Evolutionary conservation across 371 early-diverging fungal genomes (phyloP), one percentile per base, ranked within the genome.

Genomic region (Zopfochytrium polystomum): DNA sequence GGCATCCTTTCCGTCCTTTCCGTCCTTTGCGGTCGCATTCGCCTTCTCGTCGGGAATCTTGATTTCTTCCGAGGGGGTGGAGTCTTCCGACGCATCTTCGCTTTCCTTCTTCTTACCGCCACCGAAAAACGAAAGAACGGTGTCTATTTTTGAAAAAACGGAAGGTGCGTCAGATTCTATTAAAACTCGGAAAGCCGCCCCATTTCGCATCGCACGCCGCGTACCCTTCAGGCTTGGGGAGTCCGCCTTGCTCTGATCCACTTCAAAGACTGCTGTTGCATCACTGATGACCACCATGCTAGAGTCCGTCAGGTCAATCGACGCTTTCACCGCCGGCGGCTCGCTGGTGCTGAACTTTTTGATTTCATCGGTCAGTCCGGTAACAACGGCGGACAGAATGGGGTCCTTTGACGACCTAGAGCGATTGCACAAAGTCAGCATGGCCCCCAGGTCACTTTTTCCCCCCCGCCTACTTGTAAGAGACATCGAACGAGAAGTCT

Each of bases 261-360:
- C 62, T 46, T 77, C 71, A 54, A 78, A 75, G n/a, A 33, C 45
- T 9, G 65, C 78, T 23, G 35, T 15, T 1, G 71, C 75, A 23
- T 75, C 72, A 5, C 60, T 56, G 22, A 81, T 57, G 1, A 46
- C 18, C 6, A 78, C 52, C 3, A 88, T 81, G 31, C 90, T 80
- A 27, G 74, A 62, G 30, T 84, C 84, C 33, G 67, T 71, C 51
- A 93, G 74, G 63, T 85, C 85, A 57, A 94, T 75, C 11, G 82
- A 72, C 2, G 91, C 86, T 44, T 89, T 86, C 32, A 95, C 92
- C 71, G 91, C 91, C 49, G 90, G 89, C 20, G 78, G 79, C 7
- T 80, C 84, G 43, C 80, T 76, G 25, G 84, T 80, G 38, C 59
- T 65, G 64, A 83, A 82, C 67, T 85, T 81, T 33, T 81, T 77